Evolutionary conservation across 768 basidiomycete species (phyloP), one percentile per base, ranked within the genome.

Genomic region (Floccularia luteovirens): DNA sequence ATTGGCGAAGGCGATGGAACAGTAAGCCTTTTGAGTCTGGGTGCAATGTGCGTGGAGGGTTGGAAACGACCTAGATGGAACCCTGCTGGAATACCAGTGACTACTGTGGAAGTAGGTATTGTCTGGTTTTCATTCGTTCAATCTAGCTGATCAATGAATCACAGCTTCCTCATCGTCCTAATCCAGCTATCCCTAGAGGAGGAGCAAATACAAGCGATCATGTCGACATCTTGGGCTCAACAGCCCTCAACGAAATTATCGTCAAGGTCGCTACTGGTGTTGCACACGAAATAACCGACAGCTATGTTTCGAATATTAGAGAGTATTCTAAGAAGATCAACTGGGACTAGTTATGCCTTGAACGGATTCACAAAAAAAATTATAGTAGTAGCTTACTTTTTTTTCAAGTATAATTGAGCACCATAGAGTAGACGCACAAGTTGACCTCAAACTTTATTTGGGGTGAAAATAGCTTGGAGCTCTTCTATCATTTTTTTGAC

Each of bases 1-100:
- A 79, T 93, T 60, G 90, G 90, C 28, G 91, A 96, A 64, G 94
- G 92, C 5, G 96, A 98, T 56, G 94, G 96, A 10, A 97, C 96
- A 2, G 91, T 92, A 17, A 79, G 79, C 49, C 61, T 91, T 30
- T 53, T 93, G 24, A 89, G 86, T 48, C 68, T 92, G 39, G 94
- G 92, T 12, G 79, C 87, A n/a, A 96, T 98, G 91, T 97, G 94
- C 52, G 82, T 86, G 8, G 90, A 91, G 54, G 94, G 93, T 5
- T 96, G 93, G 94, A 87, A 86, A 58, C 69, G 80, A 42, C 72
- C 72, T 45, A 69, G 81, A 39, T 97, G 90, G 90, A 98, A 97
- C 59, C 94, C 94, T 1, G 84, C 78, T 10, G 74, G 83, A n/a
- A 90, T 96, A 54, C 74, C 78, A 49, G 64, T 97, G 35, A 77